phyloP scores from a whole-genome alignment of 257 asterid genomes.

The Jasminum sambac region DNA sequence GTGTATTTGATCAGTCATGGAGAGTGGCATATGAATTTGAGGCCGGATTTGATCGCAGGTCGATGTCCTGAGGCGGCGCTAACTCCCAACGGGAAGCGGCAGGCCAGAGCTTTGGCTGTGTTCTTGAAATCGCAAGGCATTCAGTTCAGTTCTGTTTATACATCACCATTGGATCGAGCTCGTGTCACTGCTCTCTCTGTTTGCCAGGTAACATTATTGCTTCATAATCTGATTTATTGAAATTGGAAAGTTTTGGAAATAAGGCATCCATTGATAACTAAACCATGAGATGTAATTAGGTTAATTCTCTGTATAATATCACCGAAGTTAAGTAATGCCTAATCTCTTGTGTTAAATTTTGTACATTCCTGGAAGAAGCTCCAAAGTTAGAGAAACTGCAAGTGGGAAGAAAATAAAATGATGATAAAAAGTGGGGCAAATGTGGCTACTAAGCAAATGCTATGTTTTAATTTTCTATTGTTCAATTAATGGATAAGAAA shows the following conservation, averaged over 20 bases:
- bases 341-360: not conserved
- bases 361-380: no score
- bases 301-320: not conserved
- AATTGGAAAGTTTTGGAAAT: not conserved
- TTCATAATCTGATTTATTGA: constrained; percentile 9
- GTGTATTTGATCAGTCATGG: constrained; percentile 83
- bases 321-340: not conserved
- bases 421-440: no score
- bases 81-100: constrained; percentile 95
- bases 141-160: constrained; percentile 64
- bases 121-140: constrained; percentile 81
- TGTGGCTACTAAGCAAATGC: no score
- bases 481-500: not conserved
- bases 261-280: constrained; percentile 1
- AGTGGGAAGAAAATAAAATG: no score
- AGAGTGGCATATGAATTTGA: constrained; percentile 83
- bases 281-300: not conserved
- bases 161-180: constrained; percentile 91
- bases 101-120: constrained; percentile 88
- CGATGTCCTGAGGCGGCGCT: constrained; percentile 87
- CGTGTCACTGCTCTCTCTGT: constrained; percentile 75
- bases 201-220: constrained; percentile 60
- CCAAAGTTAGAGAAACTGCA: no score
- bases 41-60: constrained; percentile 93
- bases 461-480: no score